Percentiles rank a stretch among this genome's conserved stretches.
Evolutionary conservation across 306 rosid genomes (phyloP).

Genomic region (Bauhinia variegata): DNA sequence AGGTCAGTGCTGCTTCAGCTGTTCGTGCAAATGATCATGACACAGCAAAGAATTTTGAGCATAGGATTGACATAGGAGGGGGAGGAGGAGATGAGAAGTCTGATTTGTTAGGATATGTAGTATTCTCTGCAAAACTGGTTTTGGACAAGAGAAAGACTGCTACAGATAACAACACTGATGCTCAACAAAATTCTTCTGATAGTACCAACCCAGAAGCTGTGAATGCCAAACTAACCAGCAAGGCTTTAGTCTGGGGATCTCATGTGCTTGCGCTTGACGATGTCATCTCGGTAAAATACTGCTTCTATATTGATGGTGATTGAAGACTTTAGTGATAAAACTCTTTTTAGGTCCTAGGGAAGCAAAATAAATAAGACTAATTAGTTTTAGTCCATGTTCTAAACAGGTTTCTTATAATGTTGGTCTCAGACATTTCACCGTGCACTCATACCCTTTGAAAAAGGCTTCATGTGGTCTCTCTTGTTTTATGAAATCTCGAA

Average conservation of each 20-base stretch:
- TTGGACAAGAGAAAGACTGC: constrained; percentile 71
- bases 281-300: constrained; percentile 82
- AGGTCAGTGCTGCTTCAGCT: constrained; percentile 33
- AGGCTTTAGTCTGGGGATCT: constrained; percentile 86
- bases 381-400: constrained; percentile 43
- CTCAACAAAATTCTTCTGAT: constrained; percentile 51
- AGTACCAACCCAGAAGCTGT: constrained; percentile 53
- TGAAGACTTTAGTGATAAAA: constrained; percentile 24
- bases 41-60: constrained; percentile 67
- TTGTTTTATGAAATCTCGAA: constrained; percentile 68
- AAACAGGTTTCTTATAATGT: constrained; percentile 88
- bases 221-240: constrained; percentile 87
- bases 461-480: constrained; percentile 79
- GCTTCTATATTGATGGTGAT: constrained; percentile 37
- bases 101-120: constrained; percentile 83
- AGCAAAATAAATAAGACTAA: constrained; percentile 25
- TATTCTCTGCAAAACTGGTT: constrained; percentile 72
- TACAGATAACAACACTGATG: constrained; percentile 39
- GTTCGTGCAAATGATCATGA: constrained; percentile 52
- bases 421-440: constrained; percentile 93
- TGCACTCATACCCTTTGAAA: constrained; percentile 82
- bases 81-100: constrained; percentile 87
- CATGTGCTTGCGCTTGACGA: constrained; percentile 75
- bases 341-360: constrained; percentile 30
- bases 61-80: constrained; percentile 74